phyloP scores from a whole-genome alignment of 2,329 filamentous ascomycete species.

The Phialophora tarda region DNA sequence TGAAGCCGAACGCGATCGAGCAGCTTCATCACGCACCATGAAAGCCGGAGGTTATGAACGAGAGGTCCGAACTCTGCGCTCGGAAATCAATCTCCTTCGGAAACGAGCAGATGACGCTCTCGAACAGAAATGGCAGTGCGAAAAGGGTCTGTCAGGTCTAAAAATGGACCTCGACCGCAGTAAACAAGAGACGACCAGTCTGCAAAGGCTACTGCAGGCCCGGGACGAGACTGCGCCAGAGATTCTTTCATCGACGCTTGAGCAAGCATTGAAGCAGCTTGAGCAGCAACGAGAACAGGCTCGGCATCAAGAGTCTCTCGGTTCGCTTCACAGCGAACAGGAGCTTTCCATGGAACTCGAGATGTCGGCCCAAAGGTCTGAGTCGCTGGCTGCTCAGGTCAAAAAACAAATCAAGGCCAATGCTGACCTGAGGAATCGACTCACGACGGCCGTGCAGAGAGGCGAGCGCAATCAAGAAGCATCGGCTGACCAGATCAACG shows the following conservation, averaged over 20 bases:
- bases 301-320: slow-evolving; percentile 60
- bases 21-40: slow-evolving; percentile 63
- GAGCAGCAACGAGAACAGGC: slow-evolving; percentile 70
- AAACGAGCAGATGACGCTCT: slow-evolving; percentile 90
- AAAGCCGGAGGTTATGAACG: slow-evolving; percentile 79
- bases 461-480: slow-evolving; percentile 82
- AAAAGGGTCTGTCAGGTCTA: slow-evolving; percentile 83
- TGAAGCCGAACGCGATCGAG: slow-evolving; percentile 77
- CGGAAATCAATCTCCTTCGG: slow-evolving; percentile 83
- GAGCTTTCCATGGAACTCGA: slow-evolving; percentile 72
- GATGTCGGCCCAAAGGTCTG: slow-evolving; percentile 75
- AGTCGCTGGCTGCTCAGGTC: slow-evolving; percentile 79
- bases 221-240: slow-evolving; percentile 79
- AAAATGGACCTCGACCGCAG: slow-evolving; percentile 98
- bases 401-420: slow-evolving; percentile 81
- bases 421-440: slow-evolving; percentile 72
- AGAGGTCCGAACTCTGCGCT: slow-evolving; percentile 78
- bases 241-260: slow-evolving; percentile 66
- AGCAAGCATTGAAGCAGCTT: slow-evolving; percentile 75
- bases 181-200: slow-evolving; percentile 86
- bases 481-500: slow-evolving; percentile 80
- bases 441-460: slow-evolving; percentile 78
- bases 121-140: slow-evolving; percentile 94
- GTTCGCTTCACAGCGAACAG: slow-evolving; percentile 73
- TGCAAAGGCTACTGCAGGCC: slow-evolving; percentile 77